These are phyloP conservation scores for Hypoxylon sp. DNA, from an alignment of 2,329 filamentous ascomycete genomes.

Conservation along the genomic window DNA sequence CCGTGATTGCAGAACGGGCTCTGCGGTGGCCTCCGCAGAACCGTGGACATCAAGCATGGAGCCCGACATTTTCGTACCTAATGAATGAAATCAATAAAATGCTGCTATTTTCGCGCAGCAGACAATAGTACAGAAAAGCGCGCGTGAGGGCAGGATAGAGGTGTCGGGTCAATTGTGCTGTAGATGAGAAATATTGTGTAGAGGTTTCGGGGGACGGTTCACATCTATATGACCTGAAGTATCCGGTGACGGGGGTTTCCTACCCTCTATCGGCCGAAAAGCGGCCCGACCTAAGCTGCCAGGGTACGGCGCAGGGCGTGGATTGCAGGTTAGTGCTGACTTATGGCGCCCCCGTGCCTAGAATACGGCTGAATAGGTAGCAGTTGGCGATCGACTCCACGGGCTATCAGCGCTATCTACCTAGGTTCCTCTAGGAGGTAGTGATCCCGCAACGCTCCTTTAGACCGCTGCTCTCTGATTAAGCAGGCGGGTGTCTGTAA, in stretches of 20 bases:
- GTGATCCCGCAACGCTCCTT: no score
- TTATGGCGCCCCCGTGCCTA: no score
- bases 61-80: conserved; percentile 26
- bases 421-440: no score
- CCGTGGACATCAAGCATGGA: conserved; percentile 1
- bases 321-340: no score
- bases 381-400: no score
- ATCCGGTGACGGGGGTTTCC: not conserved
- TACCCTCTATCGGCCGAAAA: not conserved
- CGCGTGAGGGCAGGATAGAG: not conserved
- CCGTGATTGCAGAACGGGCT: conserved; percentile 16
- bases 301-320: not conserved
- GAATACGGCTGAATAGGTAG: no score
- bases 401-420: no score
- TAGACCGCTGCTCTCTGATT: no score
- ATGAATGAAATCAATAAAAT: not conserved
- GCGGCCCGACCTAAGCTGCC: no score
- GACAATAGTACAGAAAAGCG: not conserved
- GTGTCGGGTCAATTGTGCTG: not conserved
- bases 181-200: not conserved
- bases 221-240: no score
- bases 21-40: conserved; percentile 9
- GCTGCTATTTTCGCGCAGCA: not conserved
- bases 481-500: no score
- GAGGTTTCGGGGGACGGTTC: not conserved